Percentiles rank a stretch among this genome's conserved stretches.
These are phyloP conservation scores for Phaffomyces opuntiae DNA, from an alignment of 805 yeast genomes.

Conservation along the genomic window DNA sequence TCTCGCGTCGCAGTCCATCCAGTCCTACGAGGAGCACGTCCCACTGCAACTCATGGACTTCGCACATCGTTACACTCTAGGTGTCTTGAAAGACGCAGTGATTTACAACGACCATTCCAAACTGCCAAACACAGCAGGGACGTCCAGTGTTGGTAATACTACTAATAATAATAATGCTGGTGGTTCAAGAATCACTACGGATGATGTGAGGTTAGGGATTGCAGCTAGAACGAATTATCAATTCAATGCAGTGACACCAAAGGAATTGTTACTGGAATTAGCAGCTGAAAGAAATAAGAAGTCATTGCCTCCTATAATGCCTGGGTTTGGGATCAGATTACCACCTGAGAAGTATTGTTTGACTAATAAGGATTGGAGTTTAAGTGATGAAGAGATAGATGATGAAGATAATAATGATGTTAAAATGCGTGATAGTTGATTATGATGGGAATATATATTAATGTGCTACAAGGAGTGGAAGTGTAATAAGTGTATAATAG, in stretches of 20 bases:
- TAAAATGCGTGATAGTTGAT: constrained; percentile 1
- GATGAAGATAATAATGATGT: not conserved
- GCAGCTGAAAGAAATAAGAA: constrained; percentile 90
- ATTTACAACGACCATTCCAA: constrained; percentile 72
- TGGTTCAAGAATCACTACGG: constrained; percentile 60
- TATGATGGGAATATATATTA: not conserved
- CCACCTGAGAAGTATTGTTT: constrained; percentile 98
- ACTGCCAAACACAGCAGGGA: not conserved
- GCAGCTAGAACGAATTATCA: constrained; percentile 94
- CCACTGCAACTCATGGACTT: constrained; percentile 96
- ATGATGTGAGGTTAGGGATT: constrained; percentile 86
- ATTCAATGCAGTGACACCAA: constrained; percentile 93
- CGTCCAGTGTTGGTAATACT: constrained; percentile 32
- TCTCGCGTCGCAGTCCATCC: constrained; percentile 89
- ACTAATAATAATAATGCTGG: constrained; percentile 22
- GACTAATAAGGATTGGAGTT: constrained; percentile 73
- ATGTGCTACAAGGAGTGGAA: not conserved
- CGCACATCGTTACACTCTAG: constrained; percentile 82
- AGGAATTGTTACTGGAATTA: constrained; percentile 80
- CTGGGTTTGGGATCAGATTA: constrained; percentile 83
- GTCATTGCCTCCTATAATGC: constrained; percentile 85
- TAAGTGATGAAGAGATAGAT: constrained; percentile 39
- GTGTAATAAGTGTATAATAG: not conserved
- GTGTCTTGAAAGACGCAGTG: constrained; percentile 83
- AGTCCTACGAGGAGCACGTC: constrained; percentile 90